phyloP scores from a whole-genome alignment of 2,329 filamentous ascomycete genomes.

The Podosphaera leucotricha region DNA sequence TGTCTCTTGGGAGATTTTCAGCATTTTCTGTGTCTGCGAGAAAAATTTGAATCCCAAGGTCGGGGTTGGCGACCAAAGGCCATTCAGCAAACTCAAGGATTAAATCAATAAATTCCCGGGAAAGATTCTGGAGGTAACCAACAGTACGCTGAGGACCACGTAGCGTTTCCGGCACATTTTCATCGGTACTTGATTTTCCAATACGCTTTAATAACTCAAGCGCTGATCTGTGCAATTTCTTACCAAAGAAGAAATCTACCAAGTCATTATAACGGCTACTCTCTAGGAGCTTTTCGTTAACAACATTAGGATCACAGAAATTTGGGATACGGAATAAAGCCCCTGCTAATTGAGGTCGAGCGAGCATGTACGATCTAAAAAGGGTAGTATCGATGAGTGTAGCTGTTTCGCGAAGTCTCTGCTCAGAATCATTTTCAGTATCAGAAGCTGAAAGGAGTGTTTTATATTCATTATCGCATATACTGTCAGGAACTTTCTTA shows the following conservation, averaged over 20 bases:
- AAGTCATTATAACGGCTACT: conserved; percentile 76
- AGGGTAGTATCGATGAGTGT: conserved; percentile 79
- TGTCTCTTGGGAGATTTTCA: conserved; percentile 60
- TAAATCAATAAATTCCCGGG: conserved; percentile 69
- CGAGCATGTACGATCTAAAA: conserved; percentile 89
- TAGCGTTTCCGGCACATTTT: conserved; percentile 30
- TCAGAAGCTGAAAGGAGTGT: conserved; percentile 21
- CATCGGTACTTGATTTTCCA: conserved; percentile 32
- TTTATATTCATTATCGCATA: conserved; percentile 23
- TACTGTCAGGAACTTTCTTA: not conserved
- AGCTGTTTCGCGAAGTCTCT: conserved; percentile 52
- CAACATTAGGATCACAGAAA: conserved; percentile 87
- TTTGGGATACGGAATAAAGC: conserved; percentile 89
- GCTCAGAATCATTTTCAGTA: conserved; percentile 34
- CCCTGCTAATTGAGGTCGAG: conserved; percentile 58
- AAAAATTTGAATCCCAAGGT: conserved; percentile 78
- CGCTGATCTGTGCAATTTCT: conserved; percentile 73
- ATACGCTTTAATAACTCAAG: conserved; percentile 64
- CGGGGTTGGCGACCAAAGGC: conserved; percentile 51
- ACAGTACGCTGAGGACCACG: conserved; percentile 69
- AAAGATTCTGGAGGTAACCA: conserved; percentile 69
- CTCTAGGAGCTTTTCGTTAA: conserved; percentile 78
- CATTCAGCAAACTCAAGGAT: conserved; percentile 82
- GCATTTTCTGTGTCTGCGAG: conserved; percentile 85
- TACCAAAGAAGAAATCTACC: conserved; percentile 94